phyloP scores from a whole-genome alignment of 805 yeast species.

The Candida tammaniensis region DNA sequence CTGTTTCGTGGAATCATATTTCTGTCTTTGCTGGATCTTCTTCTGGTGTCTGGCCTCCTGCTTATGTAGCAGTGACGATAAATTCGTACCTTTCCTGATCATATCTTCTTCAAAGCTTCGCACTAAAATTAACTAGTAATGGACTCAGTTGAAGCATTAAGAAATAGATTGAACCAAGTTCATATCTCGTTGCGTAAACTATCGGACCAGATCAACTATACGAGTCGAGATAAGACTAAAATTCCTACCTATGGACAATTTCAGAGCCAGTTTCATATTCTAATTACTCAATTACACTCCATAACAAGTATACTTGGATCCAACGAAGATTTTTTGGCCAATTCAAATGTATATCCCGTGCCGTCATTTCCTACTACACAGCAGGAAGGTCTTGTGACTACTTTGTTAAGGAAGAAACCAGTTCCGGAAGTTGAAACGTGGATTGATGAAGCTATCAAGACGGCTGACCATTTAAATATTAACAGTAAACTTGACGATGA shows the following conservation, averaged over 20 bases:
- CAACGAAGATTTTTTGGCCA: conserved; percentile 54
- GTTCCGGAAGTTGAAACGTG: conserved; percentile 89
- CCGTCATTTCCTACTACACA: conserved; percentile 82
- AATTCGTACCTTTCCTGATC: conserved; percentile 31
- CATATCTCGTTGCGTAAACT: conserved; percentile 38
- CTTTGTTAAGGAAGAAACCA: conserved; percentile 81
- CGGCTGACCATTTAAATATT: conserved; percentile 15
- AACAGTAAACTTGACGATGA: conserved; percentile 42
- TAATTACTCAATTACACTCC: conserved; percentile 77
- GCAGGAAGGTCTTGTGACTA: conserved; percentile 78
- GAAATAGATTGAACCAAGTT: conserved; percentile 42
- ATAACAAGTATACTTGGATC: conserved; percentile 67
- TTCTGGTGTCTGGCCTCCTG: conserved; percentile 34
- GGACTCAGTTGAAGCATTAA: conserved; percentile 38
- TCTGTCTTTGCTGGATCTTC: conserved; percentile 36
- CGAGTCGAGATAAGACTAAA: conserved; percentile 32
- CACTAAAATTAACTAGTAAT: conserved; percentile 13
- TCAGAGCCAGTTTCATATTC: conserved; percentile 80
- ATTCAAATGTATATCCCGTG: conserved; percentile 79
- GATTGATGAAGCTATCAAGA: conserved; percentile 46
- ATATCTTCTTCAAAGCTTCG: conserved; percentile 9
- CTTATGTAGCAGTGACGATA: conserved; percentile 36
- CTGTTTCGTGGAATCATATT: conserved; percentile 24
- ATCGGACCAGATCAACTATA: conserved; percentile 35
- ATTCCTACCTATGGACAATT: conserved; percentile 57